Percentiles rank a stretch among this genome's conserved stretches.
phyloP scores from a whole-genome alignment of 78 protist species.

The Thecamonas trahens region DNA sequence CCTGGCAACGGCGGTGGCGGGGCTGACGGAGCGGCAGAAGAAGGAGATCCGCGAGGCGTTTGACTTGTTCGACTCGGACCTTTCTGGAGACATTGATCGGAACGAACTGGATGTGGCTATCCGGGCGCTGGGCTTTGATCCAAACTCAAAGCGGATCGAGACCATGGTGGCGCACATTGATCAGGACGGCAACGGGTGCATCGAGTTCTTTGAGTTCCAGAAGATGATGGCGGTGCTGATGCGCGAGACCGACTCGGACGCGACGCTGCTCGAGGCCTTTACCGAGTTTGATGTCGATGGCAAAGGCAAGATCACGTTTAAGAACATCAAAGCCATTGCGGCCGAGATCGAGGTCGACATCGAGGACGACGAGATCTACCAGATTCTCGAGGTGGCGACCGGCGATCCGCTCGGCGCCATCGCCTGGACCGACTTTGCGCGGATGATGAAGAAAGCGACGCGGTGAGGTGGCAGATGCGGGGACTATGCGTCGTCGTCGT shows the following conservation, averaged over 20 bases:
- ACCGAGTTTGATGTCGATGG: slow-evolving; percentile 82
- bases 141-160: slow-evolving; percentile 80
- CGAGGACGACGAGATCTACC: slow-evolving; percentile 86
- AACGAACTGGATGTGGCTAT: slow-evolving; percentile 91
- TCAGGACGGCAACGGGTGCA: slow-evolving; percentile 65
- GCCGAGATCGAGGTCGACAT: slow-evolving; percentile 84
- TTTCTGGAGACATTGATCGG: slow-evolving; percentile 78
- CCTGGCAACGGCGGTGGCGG: too few relatives aligned
- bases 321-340: slow-evolving; percentile 83
- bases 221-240: slow-evolving; percentile 72
- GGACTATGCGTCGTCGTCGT: too few relatives aligned
- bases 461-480: too few relatives aligned
- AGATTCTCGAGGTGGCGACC: slow-evolving; percentile 84
- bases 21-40: slow-evolving; percentile 75
- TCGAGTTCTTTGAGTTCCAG: slow-evolving; percentile 79
- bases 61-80: slow-evolving; percentile 78
- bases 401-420: slow-evolving; percentile 79
- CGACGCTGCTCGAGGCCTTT: slow-evolving; percentile 87
- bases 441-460: slow-evolving; percentile 78
- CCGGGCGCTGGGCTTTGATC: slow-evolving; percentile 93
- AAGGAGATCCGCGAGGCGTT: slow-evolving; percentile 84
- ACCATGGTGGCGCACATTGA: slow-evolving; percentile 81
- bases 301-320: slow-evolving; percentile 69
- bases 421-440: slow-evolving; percentile 75
- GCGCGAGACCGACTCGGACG: slow-evolving; percentile 72